Percentiles rank a stretch among this genome's conserved stretches.
Evolutionary conservation across 768 basidiomycete species (phyloP).

Genomic region (Hirschioporus abietinus): DNA sequence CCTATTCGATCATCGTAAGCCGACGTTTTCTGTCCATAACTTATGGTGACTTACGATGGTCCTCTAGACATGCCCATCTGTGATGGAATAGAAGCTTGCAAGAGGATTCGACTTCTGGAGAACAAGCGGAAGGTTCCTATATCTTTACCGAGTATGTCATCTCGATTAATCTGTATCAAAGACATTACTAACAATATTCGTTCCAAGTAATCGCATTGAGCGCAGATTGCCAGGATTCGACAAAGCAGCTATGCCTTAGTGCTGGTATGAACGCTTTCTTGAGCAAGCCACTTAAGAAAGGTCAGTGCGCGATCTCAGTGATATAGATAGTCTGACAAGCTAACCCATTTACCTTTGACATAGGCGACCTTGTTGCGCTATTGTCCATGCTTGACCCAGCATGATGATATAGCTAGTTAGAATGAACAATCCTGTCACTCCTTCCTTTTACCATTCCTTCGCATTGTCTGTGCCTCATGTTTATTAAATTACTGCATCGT

Average conservation of each 20-base stretch:
- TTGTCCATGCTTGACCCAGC: neutral
- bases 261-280: constrained; percentile 77
- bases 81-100: constrained; percentile 72
- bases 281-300: constrained; percentile 64
- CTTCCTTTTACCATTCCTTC: neutral
- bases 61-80: constrained; percentile 71
- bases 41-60: neutral
- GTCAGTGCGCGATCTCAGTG: constrained; percentile 24
- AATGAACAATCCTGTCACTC: no score
- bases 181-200: neutral
- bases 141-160: constrained; percentile 48
- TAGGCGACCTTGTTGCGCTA: neutral
- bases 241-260: constrained; percentile 69
- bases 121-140: constrained; percentile 45
- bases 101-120: constrained; percentile 56
- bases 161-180: neutral
- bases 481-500: neutral
- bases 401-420: neutral
- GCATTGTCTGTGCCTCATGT: neutral
- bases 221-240: constrained; percentile 74
- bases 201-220: constrained; percentile 61
- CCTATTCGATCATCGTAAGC: constrained; percentile 70
- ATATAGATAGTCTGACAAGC: neutral
- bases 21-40: neutral
- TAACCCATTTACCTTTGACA: neutral